Percentiles rank a stretch among this genome's conserved stretches.
These are phyloP conservation scores for Verticillium nubilum DNA, from an alignment of 2,329 filamentous ascomycete species.

Conservation along the genomic window DNA sequence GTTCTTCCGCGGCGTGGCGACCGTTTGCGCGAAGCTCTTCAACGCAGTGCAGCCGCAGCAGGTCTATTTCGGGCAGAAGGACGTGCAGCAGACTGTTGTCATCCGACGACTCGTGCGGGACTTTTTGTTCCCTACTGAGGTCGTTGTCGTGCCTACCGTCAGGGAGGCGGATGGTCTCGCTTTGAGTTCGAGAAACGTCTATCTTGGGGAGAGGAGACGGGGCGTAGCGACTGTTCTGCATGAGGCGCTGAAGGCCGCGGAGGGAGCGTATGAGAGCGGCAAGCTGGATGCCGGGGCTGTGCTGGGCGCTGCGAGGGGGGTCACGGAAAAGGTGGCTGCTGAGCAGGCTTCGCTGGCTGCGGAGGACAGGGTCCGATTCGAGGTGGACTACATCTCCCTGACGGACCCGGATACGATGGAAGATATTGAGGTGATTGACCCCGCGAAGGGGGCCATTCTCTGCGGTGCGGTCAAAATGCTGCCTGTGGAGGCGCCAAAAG, in stretches of 20 bases:
- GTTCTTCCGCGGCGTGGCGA: conserved; percentile 95
- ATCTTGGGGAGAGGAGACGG: conserved; percentile 72
- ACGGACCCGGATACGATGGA: conserved; percentile 80
- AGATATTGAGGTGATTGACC: conserved; percentile 69
- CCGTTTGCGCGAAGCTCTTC: conserved; percentile 80
- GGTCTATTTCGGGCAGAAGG: conserved; percentile 95
- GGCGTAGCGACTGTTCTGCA: conserved; percentile 67
- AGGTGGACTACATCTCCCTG: conserved; percentile 89
- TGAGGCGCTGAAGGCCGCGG: conserved; percentile 64
- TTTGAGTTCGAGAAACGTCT: conserved; percentile 89
- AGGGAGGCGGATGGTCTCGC: conserved; percentile 80
- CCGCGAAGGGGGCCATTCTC: conserved; percentile 68
- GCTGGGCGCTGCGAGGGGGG: conserved; percentile 62
- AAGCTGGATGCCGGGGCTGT: conserved; percentile 53
- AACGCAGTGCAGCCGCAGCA: conserved; percentile 53
- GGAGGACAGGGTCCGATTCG: conserved; percentile 61
- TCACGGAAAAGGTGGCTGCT: conserved; percentile 48
- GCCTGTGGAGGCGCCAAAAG: conserved; percentile 63
- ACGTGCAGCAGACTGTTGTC: conserved; percentile 91
- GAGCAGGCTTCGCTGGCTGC: conserved; percentile 59
- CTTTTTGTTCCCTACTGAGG: conserved; percentile 71
- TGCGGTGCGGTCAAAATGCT: conserved; percentile 91
- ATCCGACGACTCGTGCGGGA: conserved; percentile 83
- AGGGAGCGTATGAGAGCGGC: conserved; percentile 51
- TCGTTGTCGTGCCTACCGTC: conserved; percentile 69